Base-by-base conservation (phyloP, 2,329 filamentous ascomycete genomes). In the Xylaria sp. region DNA sequence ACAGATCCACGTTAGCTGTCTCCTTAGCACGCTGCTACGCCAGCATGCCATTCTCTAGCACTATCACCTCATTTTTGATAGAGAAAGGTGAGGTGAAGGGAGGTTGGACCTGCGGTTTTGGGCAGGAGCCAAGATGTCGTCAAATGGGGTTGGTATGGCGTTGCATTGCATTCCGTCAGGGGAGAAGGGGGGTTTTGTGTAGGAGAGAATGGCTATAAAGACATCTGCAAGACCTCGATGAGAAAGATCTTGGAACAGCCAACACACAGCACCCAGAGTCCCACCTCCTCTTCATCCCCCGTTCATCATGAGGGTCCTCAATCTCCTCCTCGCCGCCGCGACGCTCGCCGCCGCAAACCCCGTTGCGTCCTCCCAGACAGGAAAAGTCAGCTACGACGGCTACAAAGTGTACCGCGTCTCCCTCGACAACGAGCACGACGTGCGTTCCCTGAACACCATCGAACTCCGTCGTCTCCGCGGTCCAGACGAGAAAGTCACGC, bases 321-420 rank as follows among this genome's bases (percentile, higher is more conserved):
- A 48, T 34, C 16, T 60, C 59, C 19, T 65, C 58, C 60, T 58
- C 50, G 52, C 63, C n/a, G 16, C 55, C 53, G 46, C 55, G 18
- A 18, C 35, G 30, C 54, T 61, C 2, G 23, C 48, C n/a, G 37
- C 52, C 18, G 47, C 50, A 23, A 42, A 52, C 47, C 54, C 47
- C 4, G 42, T 54, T 53, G 1, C 9, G 16, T 13, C 8, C 8
- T 11, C 13, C 7, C 19, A 54, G 16, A 16, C 16, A n/a, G 16
- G 16, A n/a, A 66, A 63, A 47, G 59, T 69, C 53, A 67, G 60
- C 54, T 75, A 73, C 55, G 68, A 72, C 47, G 71, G 71, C 30
- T 74, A 74, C 52, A 71, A 70, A 52, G 66, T 74, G 23, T 73
- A 70, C 59, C 69, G 68, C 19, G 63, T 75, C 34, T 57, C 66